Conservation (phyloP, 1,139 yeast genomes). For the Groenewaldozyma sp. region DNA sequence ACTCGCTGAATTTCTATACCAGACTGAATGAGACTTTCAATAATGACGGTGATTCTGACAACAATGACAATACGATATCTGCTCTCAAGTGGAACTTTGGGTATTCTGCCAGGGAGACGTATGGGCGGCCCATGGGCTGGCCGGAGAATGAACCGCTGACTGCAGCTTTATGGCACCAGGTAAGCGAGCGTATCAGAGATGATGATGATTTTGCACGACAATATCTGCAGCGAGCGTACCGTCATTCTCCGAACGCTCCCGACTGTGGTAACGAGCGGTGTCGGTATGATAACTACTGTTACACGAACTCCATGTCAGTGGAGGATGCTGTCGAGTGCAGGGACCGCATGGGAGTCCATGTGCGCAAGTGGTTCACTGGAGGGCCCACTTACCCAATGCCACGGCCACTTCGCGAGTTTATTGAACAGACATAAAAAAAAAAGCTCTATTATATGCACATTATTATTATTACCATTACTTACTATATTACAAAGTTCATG, state of each 20-base stretch:
- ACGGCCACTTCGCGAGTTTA: slow-evolving; percentile 15
- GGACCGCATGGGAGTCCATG: slow-evolving; percentile 8
- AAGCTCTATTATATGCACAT: too few relatives aligned
- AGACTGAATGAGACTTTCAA: slow-evolving; percentile 32
- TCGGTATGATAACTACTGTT: slow-evolving; percentile 23
- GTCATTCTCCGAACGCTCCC: slow-evolving; percentile 40
- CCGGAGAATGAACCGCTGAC: slow-evolving; percentile 24
- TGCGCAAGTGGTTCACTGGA: slow-evolving; percentile 12
- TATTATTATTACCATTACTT: too few relatives aligned
- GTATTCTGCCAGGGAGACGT: slow-evolving; percentile 26
- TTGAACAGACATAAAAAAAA: slow-evolving; percentile 10
- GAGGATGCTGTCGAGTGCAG: slow-evolving; percentile 20
- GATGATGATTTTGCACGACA: slow-evolving; percentile 38
- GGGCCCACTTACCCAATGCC: slow-evolving; percentile 25
- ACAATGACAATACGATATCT: background rate
- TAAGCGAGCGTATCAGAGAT: slow-evolving; percentile 21
- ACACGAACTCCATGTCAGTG: slow-evolving; percentile 23
- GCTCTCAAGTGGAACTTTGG: slow-evolving; percentile 21
- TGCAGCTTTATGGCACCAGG: slow-evolving; percentile 26
- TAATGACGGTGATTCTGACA: slow-evolving; percentile 8
- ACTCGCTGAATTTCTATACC: slow-evolving; percentile 46
- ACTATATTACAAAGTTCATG: too few relatives aligned
- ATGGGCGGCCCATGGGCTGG: slow-evolving; percentile 20
- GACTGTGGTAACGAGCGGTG: slow-evolving; percentile 20
- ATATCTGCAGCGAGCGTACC: slow-evolving; percentile 40